phyloP scores from a whole-genome alignment of 2,329 filamentous ascomycete genomes.

The Xylaria sp. region DNA sequence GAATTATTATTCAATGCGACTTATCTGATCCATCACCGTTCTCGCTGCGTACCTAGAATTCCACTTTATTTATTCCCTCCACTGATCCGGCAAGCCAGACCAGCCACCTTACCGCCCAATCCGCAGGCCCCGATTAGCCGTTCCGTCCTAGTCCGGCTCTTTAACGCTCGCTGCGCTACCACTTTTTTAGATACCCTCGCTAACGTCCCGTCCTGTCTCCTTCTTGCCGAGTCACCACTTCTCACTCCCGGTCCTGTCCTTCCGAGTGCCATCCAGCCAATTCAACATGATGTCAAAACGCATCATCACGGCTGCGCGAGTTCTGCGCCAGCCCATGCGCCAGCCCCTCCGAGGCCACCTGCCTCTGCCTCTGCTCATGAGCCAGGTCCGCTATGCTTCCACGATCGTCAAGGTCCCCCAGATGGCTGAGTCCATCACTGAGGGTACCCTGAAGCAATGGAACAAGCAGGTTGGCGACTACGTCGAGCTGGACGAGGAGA shows the following conservation, averaged over 20 bases:
- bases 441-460: constrained; percentile 95
- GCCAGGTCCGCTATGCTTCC: constrained; percentile 67
- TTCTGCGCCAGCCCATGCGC: constrained; percentile 34
- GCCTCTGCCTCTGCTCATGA: constrained; percentile 47
- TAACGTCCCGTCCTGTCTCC: constrained; percentile 5
- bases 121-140: background rate
- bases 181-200: constrained; percentile 4
- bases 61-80: background rate
- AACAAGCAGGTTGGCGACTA: constrained; percentile 87
- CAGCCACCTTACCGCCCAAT: background rate
- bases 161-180: background rate
- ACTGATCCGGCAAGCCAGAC: background rate
- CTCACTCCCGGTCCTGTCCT: background rate
- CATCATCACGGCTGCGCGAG: constrained; percentile 38
- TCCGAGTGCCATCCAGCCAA: background rate
- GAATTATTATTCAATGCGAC: background rate
- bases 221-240: constrained; percentile 1
- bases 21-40: background rate
- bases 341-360: constrained; percentile 40
- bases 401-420: constrained; percentile 87
- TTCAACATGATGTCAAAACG: constrained; percentile 32
- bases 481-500: constrained; percentile 93
- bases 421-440: constrained; percentile 98
- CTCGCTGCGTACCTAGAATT: background rate
- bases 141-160: background rate